Percentiles rank a stretch among this genome's conserved stretches.
Evolutionary conservation across 176 grass and related monocot genomes (phyloP).

Genomic region (Carex scoparia): DNA sequence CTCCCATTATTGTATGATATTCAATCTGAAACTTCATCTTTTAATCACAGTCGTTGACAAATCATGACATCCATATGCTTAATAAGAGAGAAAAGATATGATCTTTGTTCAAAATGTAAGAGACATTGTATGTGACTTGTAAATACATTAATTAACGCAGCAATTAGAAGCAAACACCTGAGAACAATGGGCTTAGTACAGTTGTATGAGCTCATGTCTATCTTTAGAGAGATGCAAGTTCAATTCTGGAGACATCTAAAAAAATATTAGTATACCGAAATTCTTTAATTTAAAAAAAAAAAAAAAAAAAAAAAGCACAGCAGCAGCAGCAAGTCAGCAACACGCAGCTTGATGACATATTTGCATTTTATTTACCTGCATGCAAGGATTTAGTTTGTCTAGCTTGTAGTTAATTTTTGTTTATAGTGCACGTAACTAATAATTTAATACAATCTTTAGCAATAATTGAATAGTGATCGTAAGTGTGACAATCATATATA

Average conservation of each 20-base stretch:
- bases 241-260: too few species aligned
- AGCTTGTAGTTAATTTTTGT: background rate
- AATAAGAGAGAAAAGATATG: too few species aligned
- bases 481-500: background rate
- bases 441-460: background rate
- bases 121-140: background rate
- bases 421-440: background rate
- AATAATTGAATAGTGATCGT: background rate
- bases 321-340: background rate
- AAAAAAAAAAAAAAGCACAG: too few species aligned
- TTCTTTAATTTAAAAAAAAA: too few species aligned
- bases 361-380: background rate
- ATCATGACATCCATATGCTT: too few species aligned
- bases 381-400: background rate
- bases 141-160: background rate
- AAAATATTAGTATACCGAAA: too few species aligned
- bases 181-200: too few species aligned
- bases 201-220: too few species aligned
- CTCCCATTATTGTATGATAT: too few species aligned
- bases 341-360: background rate
- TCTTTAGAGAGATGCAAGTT: too few species aligned
- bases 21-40: too few species aligned
- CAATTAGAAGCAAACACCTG: background rate
- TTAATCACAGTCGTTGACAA: too few species aligned
- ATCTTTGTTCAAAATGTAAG: background rate